Percentiles rank a stretch among this genome's conserved stretches.
Conservation (phyloP, 2,329 filamentous ascomycete species). For the Aspergillus pseudoviridinutans region DNA sequence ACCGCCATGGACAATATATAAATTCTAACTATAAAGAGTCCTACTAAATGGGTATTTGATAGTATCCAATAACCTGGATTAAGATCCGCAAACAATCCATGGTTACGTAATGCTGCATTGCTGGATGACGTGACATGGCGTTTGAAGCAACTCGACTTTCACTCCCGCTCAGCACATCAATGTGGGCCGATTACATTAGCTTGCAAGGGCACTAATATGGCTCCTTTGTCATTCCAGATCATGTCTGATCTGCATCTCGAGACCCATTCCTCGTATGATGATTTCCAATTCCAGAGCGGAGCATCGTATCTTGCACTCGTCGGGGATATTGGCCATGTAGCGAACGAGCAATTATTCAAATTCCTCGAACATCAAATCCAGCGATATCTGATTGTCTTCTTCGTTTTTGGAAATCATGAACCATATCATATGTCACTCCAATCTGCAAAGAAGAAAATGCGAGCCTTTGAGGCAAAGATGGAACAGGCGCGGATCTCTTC, state of each 20-base stretch:
- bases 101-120: no score
- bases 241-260: conserved; percentile 55
- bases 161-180: no score
- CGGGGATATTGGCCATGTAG: conserved; percentile 49
- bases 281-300: conserved; percentile 41
- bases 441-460: conserved; percentile 10
- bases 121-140: no score
- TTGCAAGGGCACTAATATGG: no score
- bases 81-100: no score
- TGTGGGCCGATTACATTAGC: no score
- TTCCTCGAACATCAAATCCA: conserved; percentile 47
- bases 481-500: background rate
- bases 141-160: no score
- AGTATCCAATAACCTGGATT: no score
- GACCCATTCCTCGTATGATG: conserved; percentile 43
- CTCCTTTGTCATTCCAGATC: conserved; percentile 32
- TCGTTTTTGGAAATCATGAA: conserved; percentile 54
- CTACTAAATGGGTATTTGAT: no score
- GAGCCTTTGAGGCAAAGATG: conserved; percentile 12
- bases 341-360: conserved; percentile 28
- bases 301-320: conserved; percentile 50
- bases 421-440: conserved; percentile 32
- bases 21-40: no score
- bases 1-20: no score
- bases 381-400: conserved; percentile 45